phyloP scores from a whole-genome alignment of 306 rosid genomes.

The Sesbania bispinosa region DNA sequence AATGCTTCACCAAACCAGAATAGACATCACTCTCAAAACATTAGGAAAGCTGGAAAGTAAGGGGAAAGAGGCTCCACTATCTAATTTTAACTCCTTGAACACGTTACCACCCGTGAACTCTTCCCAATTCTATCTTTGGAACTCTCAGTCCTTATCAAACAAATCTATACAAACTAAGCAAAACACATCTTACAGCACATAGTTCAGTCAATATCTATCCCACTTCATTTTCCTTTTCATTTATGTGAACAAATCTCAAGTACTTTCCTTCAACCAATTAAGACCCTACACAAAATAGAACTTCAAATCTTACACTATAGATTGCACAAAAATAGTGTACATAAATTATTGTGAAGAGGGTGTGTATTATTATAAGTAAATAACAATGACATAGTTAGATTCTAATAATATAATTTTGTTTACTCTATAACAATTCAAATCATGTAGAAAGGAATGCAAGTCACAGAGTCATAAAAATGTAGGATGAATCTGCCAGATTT shows the following conservation, averaged over 20 bases:
- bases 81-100: constrained; percentile 13
- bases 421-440: too few relatives aligned
- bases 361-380: too few relatives aligned
- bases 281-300: neutral
- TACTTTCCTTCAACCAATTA: constrained; percentile 2
- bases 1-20: constrained; percentile 20
- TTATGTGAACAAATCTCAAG: neutral
- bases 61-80: neutral
- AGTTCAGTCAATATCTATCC: constrained; percentile 23
- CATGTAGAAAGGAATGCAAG: too few relatives aligned
- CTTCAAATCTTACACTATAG: neutral
- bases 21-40: constrained; percentile 1
- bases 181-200: neutral
- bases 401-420: too few relatives aligned
- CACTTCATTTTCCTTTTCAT: neutral
- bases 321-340: too few relatives aligned
- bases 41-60: neutral
- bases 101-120: constrained; percentile 25
- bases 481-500: too few relatives aligned
- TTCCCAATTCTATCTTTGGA: constrained; percentile 21
- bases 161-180: constrained; percentile 8
- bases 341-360: too few relatives aligned
- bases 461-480: too few relatives aligned
- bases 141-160: constrained; percentile 1
- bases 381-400: too few relatives aligned